These are phyloP conservation scores for Gentiana macrophylla DNA, from an alignment of 257 asterid species.

Conservation along the genomic window DNA sequence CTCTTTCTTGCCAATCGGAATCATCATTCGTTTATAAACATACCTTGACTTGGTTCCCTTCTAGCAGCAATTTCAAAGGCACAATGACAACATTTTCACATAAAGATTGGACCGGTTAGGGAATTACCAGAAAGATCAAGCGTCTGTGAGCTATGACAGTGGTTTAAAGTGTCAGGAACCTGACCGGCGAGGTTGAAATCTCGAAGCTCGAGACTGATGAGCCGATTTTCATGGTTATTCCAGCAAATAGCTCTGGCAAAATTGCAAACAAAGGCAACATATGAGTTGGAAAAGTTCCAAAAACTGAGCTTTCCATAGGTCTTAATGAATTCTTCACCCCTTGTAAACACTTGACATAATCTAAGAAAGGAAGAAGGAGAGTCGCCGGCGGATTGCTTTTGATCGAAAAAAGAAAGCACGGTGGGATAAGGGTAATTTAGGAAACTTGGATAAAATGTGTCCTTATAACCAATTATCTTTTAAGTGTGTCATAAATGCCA, in stretches of 20 bases:
- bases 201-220: conserved; percentile 37
- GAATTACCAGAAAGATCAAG: conserved; percentile 67
- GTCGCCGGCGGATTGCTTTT: no score
- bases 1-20: no score
- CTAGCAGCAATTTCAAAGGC: no score
- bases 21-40: no score
- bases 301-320: conserved; percentile 33
- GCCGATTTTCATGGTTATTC: conserved; percentile 62
- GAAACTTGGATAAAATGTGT: no score
- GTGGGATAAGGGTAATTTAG: no score
- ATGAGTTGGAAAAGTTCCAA: conserved; percentile 50
- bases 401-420: no score
- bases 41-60: no score
- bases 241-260: conserved; percentile 71
- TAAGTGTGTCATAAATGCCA: no score
- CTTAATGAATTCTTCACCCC: conserved; percentile 45
- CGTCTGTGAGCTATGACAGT: conserved; percentile 46
- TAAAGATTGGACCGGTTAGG: conserved; percentile 46
- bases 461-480: no score
- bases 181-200: conserved; percentile 42
- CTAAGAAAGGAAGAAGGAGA: conserved; percentile 5
- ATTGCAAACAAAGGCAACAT: conserved; percentile 44
- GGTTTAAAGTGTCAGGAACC: conserved; percentile 39
- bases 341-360: conserved; percentile 59
- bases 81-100: no score